Evolutionary conservation across 2,329 filamentous ascomycete genomes (phyloP), one percentile per base, ranked within the genome.

Genomic region (Hypoxylon sp.): DNA sequence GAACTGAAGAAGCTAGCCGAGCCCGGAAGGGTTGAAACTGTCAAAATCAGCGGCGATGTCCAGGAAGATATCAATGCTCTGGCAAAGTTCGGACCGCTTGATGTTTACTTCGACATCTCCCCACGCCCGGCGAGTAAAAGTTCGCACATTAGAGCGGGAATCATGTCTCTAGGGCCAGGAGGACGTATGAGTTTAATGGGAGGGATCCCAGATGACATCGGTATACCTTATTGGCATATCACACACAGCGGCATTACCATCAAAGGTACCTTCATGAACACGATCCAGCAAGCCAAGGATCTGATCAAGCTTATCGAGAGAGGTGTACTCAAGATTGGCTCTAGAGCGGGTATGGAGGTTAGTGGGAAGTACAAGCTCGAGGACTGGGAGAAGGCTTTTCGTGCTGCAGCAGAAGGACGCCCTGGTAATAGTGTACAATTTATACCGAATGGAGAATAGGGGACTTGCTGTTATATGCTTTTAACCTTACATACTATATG

Each of bases 91-190:
- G 73, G 76, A 34, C 62, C 70, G 20, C 67, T 78, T 26, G 80
- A 84, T 65, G 79, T 76, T 0, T 79, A 73, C 55, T 73, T 82
- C 52, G 82, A 84, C 61, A 76, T 83, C n/a, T 78, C 79, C 0
- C 81, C 81, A 1, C 71, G 73, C 0, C 66, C 66, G 30, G 81
- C 79, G 2, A 55, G 7, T 60, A 68, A n/a, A 58, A 75, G 15
- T 76, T 77, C n/a, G 76, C 77, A 19, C 75, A 81, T 71, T 53
- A 81, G 56, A 74, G 73, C 65, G 60, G 72, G 52, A 64, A 74
- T 80, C 13, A 47, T 74, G 51, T 62, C 73, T 10, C 61, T 80
- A 58, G 66, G 69, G 60, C 64, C 69, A 50, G 71, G 72, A 30
- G 78, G 77, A 1, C 66, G 77, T 13, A 60, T 73, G 17, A 69